Base-by-base conservation (phyloP, 2,329 filamentous ascomycete species). In the Exutisphaerella laricina region DNA sequence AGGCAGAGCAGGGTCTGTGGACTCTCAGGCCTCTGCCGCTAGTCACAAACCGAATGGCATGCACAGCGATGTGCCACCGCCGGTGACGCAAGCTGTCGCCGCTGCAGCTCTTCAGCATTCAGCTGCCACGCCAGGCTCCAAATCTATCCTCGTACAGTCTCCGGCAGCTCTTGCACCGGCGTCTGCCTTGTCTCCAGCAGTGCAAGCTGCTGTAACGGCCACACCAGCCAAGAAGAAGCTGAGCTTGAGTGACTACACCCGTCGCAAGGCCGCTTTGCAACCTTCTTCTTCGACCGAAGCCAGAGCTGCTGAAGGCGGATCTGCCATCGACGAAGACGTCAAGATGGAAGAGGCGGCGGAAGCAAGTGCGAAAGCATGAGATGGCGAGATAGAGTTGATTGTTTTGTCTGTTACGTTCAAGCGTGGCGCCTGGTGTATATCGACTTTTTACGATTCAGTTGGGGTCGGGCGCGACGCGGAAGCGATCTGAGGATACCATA, bases 241-340 rank as follows among this genome's bases (percentile, higher is more conserved):
- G 44, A 73, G 70, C 48, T 51, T 74, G n/a, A 72, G 69, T 49
- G 71, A 73, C 40, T 74, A 72, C 45, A 71, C 69, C 4, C 70
- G 65, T 38, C 62, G 69, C 36, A 70, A 68, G 43, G 55, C 57
- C 7, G 41, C 53, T 8, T 36, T 59, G 9, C 55, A 50, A 29
- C 50, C 55, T 6, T 54, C 51, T 18, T 53, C 53, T 2, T 55
- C 55, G 12, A 46, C 49, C n/a, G 53, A 54, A 41, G 50, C 44
- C 14, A 46, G 46, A 17, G 50, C 51, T 10, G 54, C 55, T 16
- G 51, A 56, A 18, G 54, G 51, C 6, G 50, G 54, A 22, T 49
- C 46, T 14, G 52, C 54, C 8, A 49, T 55, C 18, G 55, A 58
- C 18, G 55, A 58, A 25, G 55, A 58, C 34, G 52, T 57, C 30